phyloP scores from a whole-genome alignment of 2,329 filamentous ascomycete species.

The Alternaria incomplexa region DNA sequence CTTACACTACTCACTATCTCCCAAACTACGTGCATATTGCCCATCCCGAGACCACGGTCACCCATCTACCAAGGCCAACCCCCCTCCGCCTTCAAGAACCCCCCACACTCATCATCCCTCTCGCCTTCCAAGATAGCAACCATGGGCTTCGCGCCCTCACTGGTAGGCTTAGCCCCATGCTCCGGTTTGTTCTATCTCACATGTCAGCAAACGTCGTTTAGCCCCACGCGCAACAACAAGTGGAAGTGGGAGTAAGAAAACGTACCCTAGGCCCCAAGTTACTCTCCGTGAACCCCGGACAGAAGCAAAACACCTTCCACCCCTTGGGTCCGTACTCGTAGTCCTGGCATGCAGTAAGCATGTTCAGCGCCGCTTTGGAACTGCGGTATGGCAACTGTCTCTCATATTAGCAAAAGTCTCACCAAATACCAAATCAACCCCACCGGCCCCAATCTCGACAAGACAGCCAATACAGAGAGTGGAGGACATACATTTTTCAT shows the following conservation, averaged over 20 bases:
- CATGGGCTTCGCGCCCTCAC: slow-evolving; percentile 38
- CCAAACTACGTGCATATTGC: background rate
- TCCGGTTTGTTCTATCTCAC: slow-evolving; percentile 31
- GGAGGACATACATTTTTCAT: slow-evolving; percentile 4
- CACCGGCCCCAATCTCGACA: background rate
- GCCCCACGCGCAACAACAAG: too few relatives aligned
- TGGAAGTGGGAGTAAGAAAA: too few relatives aligned
- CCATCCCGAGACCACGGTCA: background rate
- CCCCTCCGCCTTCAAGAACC: slow-evolving; percentile 24
- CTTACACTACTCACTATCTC: background rate
- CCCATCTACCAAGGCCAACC: background rate
- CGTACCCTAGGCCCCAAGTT: slow-evolving; percentile 24
- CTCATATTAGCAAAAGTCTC: background rate
- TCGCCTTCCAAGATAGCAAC: slow-evolving; percentile 44
- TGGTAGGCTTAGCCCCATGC: slow-evolving; percentile 41
- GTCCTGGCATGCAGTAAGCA: slow-evolving; percentile 42
- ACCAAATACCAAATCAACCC: background rate
- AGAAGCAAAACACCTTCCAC: slow-evolving; percentile 44
- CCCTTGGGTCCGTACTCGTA: slow-evolving; percentile 34
- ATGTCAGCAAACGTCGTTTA: background rate
- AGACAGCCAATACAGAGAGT: background rate
- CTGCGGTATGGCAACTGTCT: slow-evolving; percentile 33
- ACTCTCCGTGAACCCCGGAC: slow-evolving; percentile 43
- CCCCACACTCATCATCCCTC: slow-evolving; percentile 37
- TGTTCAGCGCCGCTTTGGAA: slow-evolving; percentile 47